Evolutionary conservation across 176 grass and related monocot species (phyloP).

Genomic region (Poa annua): DNA sequence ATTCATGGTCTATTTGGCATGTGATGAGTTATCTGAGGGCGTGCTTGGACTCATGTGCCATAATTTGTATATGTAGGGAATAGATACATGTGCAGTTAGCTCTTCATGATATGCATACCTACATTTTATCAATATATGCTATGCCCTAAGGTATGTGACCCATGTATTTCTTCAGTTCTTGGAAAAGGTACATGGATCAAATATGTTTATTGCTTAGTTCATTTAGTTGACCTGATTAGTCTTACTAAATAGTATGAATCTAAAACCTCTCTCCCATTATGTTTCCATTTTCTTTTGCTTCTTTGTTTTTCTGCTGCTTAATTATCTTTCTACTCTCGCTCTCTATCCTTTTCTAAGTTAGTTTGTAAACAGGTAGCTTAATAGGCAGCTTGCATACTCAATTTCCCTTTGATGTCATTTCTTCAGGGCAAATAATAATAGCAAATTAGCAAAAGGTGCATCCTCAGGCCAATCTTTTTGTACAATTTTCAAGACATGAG

Average conservation of each 20-base stretch:
- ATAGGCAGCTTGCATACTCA: no score
- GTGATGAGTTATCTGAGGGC: neutral
- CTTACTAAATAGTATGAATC: neutral
- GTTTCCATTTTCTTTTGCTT: neutral
- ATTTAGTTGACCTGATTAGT: conserved; percentile 10
- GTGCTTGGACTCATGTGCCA: neutral
- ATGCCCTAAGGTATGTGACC: conserved; percentile 10
- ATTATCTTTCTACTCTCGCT: neutral
- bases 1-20: neutral
- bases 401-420: no score
- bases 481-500: no score
- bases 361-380: no score
- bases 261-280: neutral
- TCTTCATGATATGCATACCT: neutral
- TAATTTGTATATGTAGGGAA: conserved; percentile 8
- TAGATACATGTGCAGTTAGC: neutral
- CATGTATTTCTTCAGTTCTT: neutral
- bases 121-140: conserved; percentile 10
- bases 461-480: no score
- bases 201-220: neutral
- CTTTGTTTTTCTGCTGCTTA: neutral
- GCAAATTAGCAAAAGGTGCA: no score
- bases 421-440: no score
- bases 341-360: neutral
- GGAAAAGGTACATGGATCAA: conserved; percentile 15